phyloP scores from a whole-genome alignment of 2,329 filamentous ascomycete genomes.

The Fusarium caatingaense region DNA sequence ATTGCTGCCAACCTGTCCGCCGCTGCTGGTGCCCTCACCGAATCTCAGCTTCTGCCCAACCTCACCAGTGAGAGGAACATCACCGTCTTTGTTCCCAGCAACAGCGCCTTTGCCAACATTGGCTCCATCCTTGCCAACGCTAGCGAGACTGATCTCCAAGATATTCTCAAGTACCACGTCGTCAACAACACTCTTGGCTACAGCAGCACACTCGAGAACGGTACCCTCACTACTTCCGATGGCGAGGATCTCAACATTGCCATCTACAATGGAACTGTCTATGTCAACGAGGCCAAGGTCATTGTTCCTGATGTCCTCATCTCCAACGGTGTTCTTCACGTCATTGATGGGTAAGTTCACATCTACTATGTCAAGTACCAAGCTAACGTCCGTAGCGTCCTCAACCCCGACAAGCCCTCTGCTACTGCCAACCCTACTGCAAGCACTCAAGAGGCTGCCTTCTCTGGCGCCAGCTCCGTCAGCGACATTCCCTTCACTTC shows the following conservation, averaged over 20 bases:
- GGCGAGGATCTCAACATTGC: constrained; percentile 57
- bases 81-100: constrained; percentile 72
- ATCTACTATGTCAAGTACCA: not conserved
- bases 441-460: constrained; percentile 61
- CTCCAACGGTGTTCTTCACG: constrained; percentile 67
- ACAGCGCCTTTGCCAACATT: constrained; percentile 67
- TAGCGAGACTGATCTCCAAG: constrained; percentile 57
- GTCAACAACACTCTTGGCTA: constrained; percentile 62
- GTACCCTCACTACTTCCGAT: constrained; percentile 29
- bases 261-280: constrained; percentile 54
- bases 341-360: constrained; percentile 64
- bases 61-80: constrained; percentile 49
- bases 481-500: constrained; percentile 66
- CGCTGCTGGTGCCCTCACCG: constrained; percentile 41
- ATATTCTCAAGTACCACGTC: constrained; percentile 71
- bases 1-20: constrained; percentile 39
- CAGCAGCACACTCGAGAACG: constrained; percentile 44
- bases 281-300: constrained; percentile 56
- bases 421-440: constrained; percentile 50
- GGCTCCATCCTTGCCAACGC: constrained; percentile 60
- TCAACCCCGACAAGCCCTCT: constrained; percentile 54
- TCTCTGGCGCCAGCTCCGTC: constrained; percentile 62
- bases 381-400: constrained; percentile 57
- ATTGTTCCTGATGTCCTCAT: constrained; percentile 61
- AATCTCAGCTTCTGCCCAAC: constrained; percentile 42